These are phyloP conservation scores for Erythrophleum fordii DNA, from an alignment of 306 rosid genomes.

Conservation along the genomic window DNA sequence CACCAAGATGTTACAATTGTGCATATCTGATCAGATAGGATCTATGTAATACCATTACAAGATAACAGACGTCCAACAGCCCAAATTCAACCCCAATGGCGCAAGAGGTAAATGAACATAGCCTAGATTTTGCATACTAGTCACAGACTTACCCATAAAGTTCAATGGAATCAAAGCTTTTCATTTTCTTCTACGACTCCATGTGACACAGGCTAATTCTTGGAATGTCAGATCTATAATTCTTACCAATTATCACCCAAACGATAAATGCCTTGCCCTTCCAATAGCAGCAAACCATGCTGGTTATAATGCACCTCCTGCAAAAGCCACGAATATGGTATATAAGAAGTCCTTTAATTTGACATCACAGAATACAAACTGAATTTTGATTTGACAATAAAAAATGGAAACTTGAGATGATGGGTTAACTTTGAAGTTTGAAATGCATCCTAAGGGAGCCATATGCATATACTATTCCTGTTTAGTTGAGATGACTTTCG, in stretches of 20 bases:
- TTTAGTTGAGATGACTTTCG: background rate
- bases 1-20: background rate
- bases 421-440: slow-evolving; percentile 12
- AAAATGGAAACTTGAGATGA: slow-evolving; percentile 9
- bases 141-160: slow-evolving; percentile 15
- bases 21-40: slow-evolving; percentile 14
- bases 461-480: background rate
- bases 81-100: slow-evolving; percentile 24
- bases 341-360: background rate
- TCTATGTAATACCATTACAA: slow-evolving; percentile 20
- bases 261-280: slow-evolving; percentile 95
- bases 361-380: slow-evolving; percentile 6
- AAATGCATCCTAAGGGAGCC: background rate
- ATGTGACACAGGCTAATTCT: slow-evolving; percentile 21
- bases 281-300: slow-evolving; percentile 90
- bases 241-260: slow-evolving; percentile 92
- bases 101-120: slow-evolving; percentile 8
- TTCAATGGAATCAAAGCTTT: slow-evolving; percentile 34
- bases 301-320: slow-evolving; percentile 98
- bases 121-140: slow-evolving; percentile 23
- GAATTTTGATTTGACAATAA: slow-evolving; percentile 13
- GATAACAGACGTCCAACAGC: slow-evolving; percentile 28
- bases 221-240: slow-evolving; percentile 20
- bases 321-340: slow-evolving; percentile 35
- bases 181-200: slow-evolving; percentile 27